phyloP scores from a whole-genome alignment of 139 green algal genomes.

The Desmodesmus armatus region DNA sequence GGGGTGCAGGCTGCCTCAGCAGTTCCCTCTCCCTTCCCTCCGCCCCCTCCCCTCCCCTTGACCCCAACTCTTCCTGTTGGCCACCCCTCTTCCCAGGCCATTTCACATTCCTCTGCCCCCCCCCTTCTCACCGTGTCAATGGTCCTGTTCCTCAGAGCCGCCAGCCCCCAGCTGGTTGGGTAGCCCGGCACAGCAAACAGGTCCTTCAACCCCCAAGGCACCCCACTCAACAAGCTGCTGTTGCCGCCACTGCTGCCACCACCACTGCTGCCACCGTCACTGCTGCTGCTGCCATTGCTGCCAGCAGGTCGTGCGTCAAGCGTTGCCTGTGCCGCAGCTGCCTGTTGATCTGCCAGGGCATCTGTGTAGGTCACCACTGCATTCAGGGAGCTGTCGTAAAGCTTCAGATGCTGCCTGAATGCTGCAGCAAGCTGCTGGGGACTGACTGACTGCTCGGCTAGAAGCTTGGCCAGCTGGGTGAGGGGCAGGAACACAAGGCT shows the following conservation, averaged over 20 bases:
- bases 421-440: conserved; percentile 3
- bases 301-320: too few relatives aligned
- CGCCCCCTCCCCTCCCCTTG: too few relatives aligned
- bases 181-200: conserved; percentile 36
- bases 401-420: conserved; percentile 2
- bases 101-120: too few relatives aligned
- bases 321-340: not conserved
- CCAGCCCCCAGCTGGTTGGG: conserved; percentile 19
- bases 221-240: conserved; percentile 6
- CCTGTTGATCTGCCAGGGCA: not conserved
- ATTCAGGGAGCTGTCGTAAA: not conserved
- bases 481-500: not conserved
- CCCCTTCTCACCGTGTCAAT: conserved; percentile 15
- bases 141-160: not conserved
- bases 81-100: too few relatives aligned
- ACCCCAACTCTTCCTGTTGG: too few relatives aligned
- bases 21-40: too few relatives aligned
- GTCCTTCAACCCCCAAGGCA: conserved; percentile 43
- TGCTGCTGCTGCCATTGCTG: not conserved
- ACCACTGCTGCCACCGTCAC: not conserved
- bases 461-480: conserved; percentile 2
- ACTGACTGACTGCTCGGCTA: not conserved
- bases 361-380: not conserved
- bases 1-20: too few relatives aligned
- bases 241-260: not conserved